phyloP scores from a whole-genome alignment of 768 basidiomycete genomes.

The Kwoniella mangroviensis region DNA sequence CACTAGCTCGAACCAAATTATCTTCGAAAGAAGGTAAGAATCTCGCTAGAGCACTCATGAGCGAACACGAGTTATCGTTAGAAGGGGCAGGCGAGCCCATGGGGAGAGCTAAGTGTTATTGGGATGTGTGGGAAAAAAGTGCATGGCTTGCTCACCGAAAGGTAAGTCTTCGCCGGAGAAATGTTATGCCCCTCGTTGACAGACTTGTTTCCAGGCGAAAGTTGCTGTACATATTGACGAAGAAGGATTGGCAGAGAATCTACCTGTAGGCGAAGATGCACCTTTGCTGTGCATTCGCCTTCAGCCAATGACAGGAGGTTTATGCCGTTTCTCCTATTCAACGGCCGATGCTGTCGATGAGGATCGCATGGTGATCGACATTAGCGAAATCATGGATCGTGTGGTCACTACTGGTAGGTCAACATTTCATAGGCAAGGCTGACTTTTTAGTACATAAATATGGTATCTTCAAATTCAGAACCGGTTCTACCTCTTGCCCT shows the following conservation, averaged over 20 bases:
- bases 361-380: slow-evolving; percentile 73
- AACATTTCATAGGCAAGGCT: slow-evolving; percentile 10
- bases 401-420: slow-evolving; percentile 80
- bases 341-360: slow-evolving; percentile 30
- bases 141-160: slow-evolving; percentile 66
- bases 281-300: slow-evolving; percentile 81
- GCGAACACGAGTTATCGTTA: slow-evolving; percentile 72
- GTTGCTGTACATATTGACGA: slow-evolving; percentile 85
- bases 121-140: slow-evolving; percentile 82
- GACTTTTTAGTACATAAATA: slow-evolving; percentile 63
- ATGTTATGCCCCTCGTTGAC: neutral
- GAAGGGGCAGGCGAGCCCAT: slow-evolving; percentile 39
- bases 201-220: slow-evolving; percentile 67
- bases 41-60: slow-evolving; percentile 61
- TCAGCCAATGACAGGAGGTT: slow-evolving; percentile 80
- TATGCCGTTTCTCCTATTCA: slow-evolving; percentile 69
- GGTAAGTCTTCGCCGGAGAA: slow-evolving; percentile 60
- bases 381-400: slow-evolving; percentile 71
- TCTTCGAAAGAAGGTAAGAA: slow-evolving; percentile 59
- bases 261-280: slow-evolving; percentile 71
- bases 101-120: slow-evolving; percentile 70
- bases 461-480: slow-evolving; percentile 84
- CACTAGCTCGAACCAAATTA: slow-evolving; percentile 71
- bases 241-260: slow-evolving; percentile 71
- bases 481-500: slow-evolving; percentile 75